A percentile compares a stretch with the other conserved stretches of the same genome.
Evolutionary conservation across 2,329 filamentous ascomycete genomes (phyloP).

Genomic region (Thielaviopsis euricoi): DNA sequence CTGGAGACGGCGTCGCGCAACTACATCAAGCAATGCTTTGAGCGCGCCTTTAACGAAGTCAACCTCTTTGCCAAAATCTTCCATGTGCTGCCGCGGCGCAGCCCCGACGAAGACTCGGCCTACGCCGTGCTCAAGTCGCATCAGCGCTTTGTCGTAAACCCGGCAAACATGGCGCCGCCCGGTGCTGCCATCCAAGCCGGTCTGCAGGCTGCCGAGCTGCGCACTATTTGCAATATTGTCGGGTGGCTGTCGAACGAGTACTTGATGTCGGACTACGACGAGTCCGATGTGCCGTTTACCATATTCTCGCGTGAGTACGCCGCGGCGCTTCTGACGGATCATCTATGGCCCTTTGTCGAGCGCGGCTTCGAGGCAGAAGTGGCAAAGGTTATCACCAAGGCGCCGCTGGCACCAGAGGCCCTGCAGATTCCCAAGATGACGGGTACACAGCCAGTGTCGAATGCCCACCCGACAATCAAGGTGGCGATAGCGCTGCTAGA

Average conservation of each 20-base stretch:
- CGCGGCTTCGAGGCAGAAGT: constrained; percentile 38
- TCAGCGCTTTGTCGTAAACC: constrained; percentile 34
- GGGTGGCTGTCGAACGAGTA: constrained; percentile 44
- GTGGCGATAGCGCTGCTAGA: constrained; percentile 40
- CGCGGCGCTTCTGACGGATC: constrained; percentile 36
- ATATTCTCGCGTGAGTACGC: constrained; percentile 39
- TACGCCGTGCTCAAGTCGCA: constrained; percentile 33
- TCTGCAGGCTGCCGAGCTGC: constrained; percentile 30
- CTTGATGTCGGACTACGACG: constrained; percentile 37
- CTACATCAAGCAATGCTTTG: constrained; percentile 43
- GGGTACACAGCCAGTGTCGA: constrained; percentile 34
- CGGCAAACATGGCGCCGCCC: constrained; percentile 36
- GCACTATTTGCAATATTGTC: constrained; percentile 36
- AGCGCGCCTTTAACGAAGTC: constrained; percentile 38
- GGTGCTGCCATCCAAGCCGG: constrained; percentile 32
- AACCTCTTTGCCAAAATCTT: constrained; percentile 39
- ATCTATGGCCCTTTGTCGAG: constrained; percentile 41
- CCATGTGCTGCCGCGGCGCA: constrained; percentile 36
- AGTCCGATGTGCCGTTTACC: constrained; percentile 36
- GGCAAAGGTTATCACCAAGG: constrained; percentile 35
- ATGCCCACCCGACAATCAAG: constrained; percentile 41
- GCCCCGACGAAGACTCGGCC: constrained; percentile 29
- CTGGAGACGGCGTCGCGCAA: constrained; percentile 39
- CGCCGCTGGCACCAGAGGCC: constrained; percentile 27
- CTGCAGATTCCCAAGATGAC: constrained; percentile 34